A percentile compares a stretch with the other conserved stretches of the same genome.
phyloP scores from a whole-genome alignment of 1,284 basidiomycete species.

The Apiotrichum laibachii region DNA sequence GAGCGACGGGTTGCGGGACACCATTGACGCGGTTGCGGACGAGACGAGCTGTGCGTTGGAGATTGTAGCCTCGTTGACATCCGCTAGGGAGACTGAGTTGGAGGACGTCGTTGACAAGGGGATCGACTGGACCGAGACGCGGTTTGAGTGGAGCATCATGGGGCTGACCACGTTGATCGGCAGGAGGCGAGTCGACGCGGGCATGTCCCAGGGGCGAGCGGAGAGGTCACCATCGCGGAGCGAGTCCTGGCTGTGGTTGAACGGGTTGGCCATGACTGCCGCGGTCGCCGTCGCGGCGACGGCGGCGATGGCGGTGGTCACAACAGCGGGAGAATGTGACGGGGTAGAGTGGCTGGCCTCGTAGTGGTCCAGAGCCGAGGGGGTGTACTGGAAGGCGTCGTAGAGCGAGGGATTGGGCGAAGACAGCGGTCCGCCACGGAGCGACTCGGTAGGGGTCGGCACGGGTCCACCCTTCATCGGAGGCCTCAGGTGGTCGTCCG shows the following conservation, averaged over 20 bases:
- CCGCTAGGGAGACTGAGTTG: background rate
- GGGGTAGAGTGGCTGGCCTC: too few relatives aligned
- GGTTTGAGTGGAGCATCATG: background rate
- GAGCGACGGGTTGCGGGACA: background rate
- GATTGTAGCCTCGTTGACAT: slow-evolving; percentile 1
- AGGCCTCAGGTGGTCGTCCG: background rate
- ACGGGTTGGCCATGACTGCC: background rate
- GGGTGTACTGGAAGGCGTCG: background rate
- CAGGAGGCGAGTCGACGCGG: background rate
- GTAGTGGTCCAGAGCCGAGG: background rate
- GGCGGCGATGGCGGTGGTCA: background rate
- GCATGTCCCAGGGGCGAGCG: background rate
- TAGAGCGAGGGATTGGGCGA: slow-evolving; percentile 16
- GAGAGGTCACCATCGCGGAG: slow-evolving; percentile 4
- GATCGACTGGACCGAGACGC: background rate
- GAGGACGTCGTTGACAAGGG: background rate
- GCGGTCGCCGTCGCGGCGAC: background rate
- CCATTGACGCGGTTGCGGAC: background rate
- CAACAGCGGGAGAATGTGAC: too few relatives aligned
- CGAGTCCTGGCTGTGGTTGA: slow-evolving; percentile 2
- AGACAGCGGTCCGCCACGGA: slow-evolving; percentile 5
- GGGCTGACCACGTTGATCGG: background rate
- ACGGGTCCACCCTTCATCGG: slow-evolving; percentile 40
- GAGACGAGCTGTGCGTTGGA: background rate
- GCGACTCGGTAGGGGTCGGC: slow-evolving; percentile 30